A percentile compares a stretch with the other conserved stretches of the same genome.
These are phyloP conservation scores for Scalesia atractyloides DNA, from an alignment of 129 eudicot genomes.

Conservation along the genomic window DNA sequence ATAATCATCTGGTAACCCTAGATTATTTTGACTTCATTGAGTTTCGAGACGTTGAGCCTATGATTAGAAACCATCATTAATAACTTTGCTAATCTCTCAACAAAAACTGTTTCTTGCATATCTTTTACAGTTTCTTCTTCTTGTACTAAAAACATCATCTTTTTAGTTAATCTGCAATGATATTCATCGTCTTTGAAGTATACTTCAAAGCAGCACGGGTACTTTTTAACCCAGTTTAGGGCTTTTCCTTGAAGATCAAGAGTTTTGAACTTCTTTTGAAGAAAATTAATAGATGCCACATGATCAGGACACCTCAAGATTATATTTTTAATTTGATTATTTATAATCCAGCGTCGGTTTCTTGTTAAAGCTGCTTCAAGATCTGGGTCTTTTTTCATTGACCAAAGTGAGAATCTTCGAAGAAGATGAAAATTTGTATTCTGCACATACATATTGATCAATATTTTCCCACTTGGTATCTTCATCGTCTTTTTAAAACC, in stretches of 20 bases:
- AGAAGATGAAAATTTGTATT: conserved; percentile 21
- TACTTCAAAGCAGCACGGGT: conserved; percentile 89
- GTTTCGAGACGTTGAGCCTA: conserved; percentile 63
- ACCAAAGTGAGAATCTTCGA: conserved; percentile 73
- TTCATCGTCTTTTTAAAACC: conserved; percentile 9
- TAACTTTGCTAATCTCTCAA: conserved; percentile 73
- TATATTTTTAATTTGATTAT: conserved; percentile 84
- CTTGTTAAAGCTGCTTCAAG: conserved; percentile 79
- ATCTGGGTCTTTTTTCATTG: conserved; percentile 95
- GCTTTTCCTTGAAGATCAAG: conserved; percentile 94
- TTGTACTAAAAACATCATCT: conserved; percentile 63
- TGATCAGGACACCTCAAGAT: conserved; percentile 71
- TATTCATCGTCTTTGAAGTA: conserved; percentile 54
- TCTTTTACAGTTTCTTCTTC: conserved; percentile 83
- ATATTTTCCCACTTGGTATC: conserved; percentile 27
- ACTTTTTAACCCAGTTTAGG: conserved; percentile 80
- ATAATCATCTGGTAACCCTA: conserved; percentile 94
- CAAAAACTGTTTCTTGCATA: conserved; percentile 59
- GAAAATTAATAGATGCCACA: conserved; percentile 49
- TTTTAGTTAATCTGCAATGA: conserved; percentile 66
- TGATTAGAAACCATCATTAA: conserved; percentile 80
- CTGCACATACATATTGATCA: conserved; percentile 21
- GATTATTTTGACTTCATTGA: conserved; percentile 65
- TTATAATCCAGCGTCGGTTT: conserved; percentile 81
- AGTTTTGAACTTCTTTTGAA: conserved; percentile 82